Evolutionary conservation across 805 yeast species (phyloP).

Genomic region (Hanseniaspora vineae): DNA sequence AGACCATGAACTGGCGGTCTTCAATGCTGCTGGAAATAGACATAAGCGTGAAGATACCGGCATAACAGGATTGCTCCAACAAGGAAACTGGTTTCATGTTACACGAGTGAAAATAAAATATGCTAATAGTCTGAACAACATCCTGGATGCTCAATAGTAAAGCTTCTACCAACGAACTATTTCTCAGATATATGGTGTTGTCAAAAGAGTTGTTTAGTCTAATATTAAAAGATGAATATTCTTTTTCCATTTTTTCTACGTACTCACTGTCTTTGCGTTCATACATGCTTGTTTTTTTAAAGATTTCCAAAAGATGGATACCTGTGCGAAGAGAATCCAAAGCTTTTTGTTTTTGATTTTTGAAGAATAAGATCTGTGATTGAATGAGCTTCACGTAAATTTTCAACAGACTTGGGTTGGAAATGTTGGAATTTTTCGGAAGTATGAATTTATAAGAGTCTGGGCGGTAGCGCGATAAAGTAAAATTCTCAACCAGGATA

Average conservation of each 20-base stretch:
- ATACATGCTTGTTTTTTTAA: neutral
- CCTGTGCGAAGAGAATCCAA: neutral
- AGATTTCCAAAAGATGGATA: neutral
- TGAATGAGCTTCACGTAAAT: neutral
- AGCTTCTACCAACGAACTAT: neutral
- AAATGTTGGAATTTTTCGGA: neutral
- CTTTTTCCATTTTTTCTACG: neutral
- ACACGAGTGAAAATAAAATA: neutral
- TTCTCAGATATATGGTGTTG: neutral
- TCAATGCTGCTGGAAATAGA: neutral
- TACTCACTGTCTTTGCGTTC: neutral
- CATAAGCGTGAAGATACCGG: neutral
- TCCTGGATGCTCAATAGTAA: neutral
- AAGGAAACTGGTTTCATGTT: neutral
- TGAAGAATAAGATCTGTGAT: neutral
- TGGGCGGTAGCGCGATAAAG: neutral
- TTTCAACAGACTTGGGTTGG: neutral
- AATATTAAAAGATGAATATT: neutral
- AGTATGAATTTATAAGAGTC: neutral
- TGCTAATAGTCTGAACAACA: neutral
- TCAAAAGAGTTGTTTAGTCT: neutral
- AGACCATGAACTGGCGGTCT: neutral
- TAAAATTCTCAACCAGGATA: neutral
- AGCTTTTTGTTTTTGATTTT: neutral
- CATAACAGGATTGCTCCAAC: neutral